Evolutionary conservation across 257 asterid genomes (phyloP).

Genomic region (Coffea eugenioides): DNA sequence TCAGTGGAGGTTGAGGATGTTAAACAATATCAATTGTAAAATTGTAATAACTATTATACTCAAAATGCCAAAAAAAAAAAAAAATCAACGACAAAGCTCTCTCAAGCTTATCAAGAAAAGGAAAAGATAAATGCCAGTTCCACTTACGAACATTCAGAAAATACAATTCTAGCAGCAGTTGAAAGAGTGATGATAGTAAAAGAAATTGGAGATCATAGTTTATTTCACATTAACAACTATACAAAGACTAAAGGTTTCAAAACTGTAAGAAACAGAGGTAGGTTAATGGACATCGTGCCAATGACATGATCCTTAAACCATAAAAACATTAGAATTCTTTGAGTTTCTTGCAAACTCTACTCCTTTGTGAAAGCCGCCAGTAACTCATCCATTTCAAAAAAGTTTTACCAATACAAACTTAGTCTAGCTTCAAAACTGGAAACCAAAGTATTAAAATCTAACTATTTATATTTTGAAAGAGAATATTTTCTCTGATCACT

Average conservation of each 20-base stretch:
- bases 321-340: not conserved
- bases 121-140: not conserved
- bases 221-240: not conserved
- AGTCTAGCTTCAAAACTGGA: not conserved
- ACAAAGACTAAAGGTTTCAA: not conserved
- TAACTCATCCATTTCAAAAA: constrained; percentile 4
- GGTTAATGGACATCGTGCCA: not conserved
- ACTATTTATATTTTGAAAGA: not conserved
- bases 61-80: not conserved
- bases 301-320: not conserved
- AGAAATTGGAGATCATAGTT: not conserved
- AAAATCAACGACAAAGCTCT: not conserved
- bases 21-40: not conserved
- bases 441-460: not conserved
- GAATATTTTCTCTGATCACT: not conserved
- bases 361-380: not conserved
- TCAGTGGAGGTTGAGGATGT: not conserved
- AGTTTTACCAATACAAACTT: not conserved
- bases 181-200: too few relatives aligned
- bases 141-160: not conserved
- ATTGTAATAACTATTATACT: not conserved
- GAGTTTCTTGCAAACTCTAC: not conserved
- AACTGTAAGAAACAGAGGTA: not conserved
- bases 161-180: not conserved
- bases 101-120: not conserved